Base-by-base conservation (phyloP, 2,329 filamentous ascomycete species). In the Colletotrichum tabaci region DNA sequence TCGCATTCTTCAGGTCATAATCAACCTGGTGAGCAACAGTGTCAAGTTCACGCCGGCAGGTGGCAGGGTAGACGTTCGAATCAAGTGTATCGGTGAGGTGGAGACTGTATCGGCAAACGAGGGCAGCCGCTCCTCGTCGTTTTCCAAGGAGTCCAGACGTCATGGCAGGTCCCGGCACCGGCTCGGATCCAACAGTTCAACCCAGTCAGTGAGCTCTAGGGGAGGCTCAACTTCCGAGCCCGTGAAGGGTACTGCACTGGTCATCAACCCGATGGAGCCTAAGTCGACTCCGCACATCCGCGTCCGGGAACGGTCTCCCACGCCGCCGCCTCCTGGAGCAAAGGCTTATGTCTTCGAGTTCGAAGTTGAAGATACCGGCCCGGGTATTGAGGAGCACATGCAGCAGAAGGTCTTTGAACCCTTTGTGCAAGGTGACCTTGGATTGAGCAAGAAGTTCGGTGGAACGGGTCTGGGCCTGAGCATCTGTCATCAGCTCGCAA, bases 381-480 rank as follows among this genome's bases (percentile, higher is more conserved):
- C 94, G 0, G 95, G 95, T 38, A 97, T 98, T 67, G 90, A 94
- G 0, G 88, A 91, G 8, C 84, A 92, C 74, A 89, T 97, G 80
- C 94, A 95, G 76, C 86, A 93, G 67, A 92, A 92, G 75, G 94
- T 98, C 12, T 98, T 98, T 79, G 95, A 98, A 80, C 95, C 95
- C 0, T 98, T 98, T 78, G 93, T 98, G 0, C 95, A 98, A 81
- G 95, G 93, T n/a, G 95, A 98, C 78, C 84, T 96, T 1, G 93
- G 94, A 0, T 83, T 98, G 18, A 97, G 93, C 84, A 97, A 94
- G 80, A 96, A 96, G 77, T 97, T 92, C 78, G 94, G 94, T 21
- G 95, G 95, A 18, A 98, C 95, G 1, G 95, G 95, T 4, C 84
- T 98, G 2, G 95, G 95, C 2, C 81, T 98, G 66, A 96, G 93